phyloP scores from a whole-genome alignment of 495 filamentous ascomycete genomes.

The Aspergillus funiculosus region DNA sequence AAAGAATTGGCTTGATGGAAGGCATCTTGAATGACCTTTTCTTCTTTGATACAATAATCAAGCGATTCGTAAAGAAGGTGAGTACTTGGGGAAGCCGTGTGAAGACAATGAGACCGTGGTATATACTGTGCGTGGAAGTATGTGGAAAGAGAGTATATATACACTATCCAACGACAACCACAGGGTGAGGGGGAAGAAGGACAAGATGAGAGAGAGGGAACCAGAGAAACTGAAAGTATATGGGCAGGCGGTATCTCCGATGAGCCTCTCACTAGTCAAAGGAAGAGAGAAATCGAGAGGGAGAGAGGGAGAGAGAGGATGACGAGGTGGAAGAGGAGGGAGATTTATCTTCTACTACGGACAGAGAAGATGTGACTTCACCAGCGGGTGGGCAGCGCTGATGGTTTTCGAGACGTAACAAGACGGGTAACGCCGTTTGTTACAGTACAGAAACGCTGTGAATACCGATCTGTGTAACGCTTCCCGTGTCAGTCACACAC shows the following conservation, averaged over 20 bases:
- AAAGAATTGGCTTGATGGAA: conserved; percentile 57
- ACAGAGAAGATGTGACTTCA: conserved; percentile 8
- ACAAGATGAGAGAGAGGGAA: conserved; percentile 2
- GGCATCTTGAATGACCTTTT: conserved; percentile 37
- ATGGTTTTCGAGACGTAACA: conserved; percentile 9
- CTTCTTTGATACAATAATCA: neutral
- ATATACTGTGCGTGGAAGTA: conserved; percentile 12
- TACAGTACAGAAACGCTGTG: conserved; percentile 4
- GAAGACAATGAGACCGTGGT: neutral
- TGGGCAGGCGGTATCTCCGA: neutral
- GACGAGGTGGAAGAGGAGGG: conserved; percentile 7
- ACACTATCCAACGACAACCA: neutral
- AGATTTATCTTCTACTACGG: conserved; percentile 12
- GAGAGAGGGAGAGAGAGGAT: conserved; percentile 5
- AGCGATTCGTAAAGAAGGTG: conserved; percentile 3
- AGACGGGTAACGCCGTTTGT: conserved; percentile 1
- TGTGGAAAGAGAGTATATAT: conserved; percentile 10
- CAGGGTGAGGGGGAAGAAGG: conserved; percentile 3
- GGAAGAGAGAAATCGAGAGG: conserved; percentile 13
- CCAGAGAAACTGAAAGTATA: conserved; percentile 4
- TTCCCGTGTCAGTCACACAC: conserved; percentile 13
- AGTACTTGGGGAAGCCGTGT: neutral
- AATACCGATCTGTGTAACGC: conserved; percentile 10
- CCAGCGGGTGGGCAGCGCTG: conserved; percentile 1
- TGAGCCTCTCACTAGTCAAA: conserved; percentile 10